Percentiles rank a stretch among this genome's conserved stretches.
Evolutionary conservation across 2,329 filamentous ascomycete species (phyloP).

Genomic region (Sarocladium kiliense): DNA sequence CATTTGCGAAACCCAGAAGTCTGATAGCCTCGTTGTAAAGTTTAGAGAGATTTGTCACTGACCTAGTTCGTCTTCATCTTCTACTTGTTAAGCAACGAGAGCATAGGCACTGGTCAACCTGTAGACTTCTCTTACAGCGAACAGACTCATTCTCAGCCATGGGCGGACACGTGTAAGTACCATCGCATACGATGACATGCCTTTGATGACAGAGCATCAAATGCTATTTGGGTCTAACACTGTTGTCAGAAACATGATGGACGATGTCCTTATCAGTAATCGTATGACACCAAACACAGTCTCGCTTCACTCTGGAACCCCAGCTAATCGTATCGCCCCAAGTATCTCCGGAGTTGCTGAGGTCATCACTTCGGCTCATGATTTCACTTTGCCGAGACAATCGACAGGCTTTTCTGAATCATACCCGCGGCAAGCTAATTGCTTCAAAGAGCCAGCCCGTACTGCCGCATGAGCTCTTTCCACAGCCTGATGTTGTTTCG

Average conservation of each 20-base stretch:
- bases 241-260: conserved; percentile 37
- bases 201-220: too few species aligned
- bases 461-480: conserved; percentile 19
- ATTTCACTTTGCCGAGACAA: conserved; percentile 23
- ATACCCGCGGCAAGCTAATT: conserved; percentile 23
- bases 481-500: conserved; percentile 17
- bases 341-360: conserved; percentile 26
- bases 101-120: too few species aligned
- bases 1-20: too few species aligned
- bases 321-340: too few species aligned
- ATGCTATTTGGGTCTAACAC: too few species aligned
- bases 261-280: conserved; percentile 34
- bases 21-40: too few species aligned
- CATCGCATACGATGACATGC: background rate
- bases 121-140: too few species aligned
- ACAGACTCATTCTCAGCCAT: too few species aligned
- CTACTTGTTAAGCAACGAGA: too few species aligned
- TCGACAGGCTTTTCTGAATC: conserved; percentile 27
- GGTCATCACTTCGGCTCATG: conserved; percentile 27
- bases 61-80: too few species aligned
- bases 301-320: too few species aligned
- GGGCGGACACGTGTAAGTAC: conserved; percentile 12
- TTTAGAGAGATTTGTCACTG: too few species aligned
- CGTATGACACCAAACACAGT: conserved; percentile 16
- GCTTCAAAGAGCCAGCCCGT: conserved; percentile 18